Evolutionary conservation across 2,329 filamentous ascomycete genomes (phyloP), one percentile per base, ranked within the genome.

Genomic region (Herpotrichia juniperi): DNA sequence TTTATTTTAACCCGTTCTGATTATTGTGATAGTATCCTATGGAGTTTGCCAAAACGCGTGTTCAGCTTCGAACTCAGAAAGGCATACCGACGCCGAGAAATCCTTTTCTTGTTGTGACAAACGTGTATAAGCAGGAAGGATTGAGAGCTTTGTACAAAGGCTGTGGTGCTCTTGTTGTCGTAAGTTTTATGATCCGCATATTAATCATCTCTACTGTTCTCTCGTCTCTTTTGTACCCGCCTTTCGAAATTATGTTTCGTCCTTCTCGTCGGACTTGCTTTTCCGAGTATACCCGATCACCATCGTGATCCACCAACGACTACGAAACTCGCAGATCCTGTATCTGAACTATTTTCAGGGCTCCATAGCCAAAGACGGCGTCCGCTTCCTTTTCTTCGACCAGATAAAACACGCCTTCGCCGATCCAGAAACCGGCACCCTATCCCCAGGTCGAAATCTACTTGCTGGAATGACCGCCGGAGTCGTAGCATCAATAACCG

Each of bases 301-400:
- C 40, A 14, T 31, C 14, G 16, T 22, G 16, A 40, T 47, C 10
- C 46, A 47, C 9, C n/a, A 4, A 21, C n/a, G 37, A 8, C 19
- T 40, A 19, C 6, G 25, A 8, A 40, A 10, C 8, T 14, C 6
- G 3, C 6, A 28, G 10, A 30, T 44, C 14, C 44, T 44, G 22
- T 32, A n/a, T n/a, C n/a, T n/a, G n/a, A 26, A 9, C 5, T 8
- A 49, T 21, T 4, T 7, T 26, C 42, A 73, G 71, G 85, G 85
- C 10, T 84, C 83, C 6, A 76, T 86, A 2, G 83, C 76, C 43
- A 89, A 89, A 74, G 86, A 87, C 62, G 85, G 81, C 4, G 82
- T 89, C 12, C 81, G 86, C 1, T 89, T 89, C 61, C 70, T 88
- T 11, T 84, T 83, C 3, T 89, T 87, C 65, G 85, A 89, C 62